Evolutionary conservation across 148 eudicot genomes (phyloP).

Genomic region (Bassia scoparia): DNA sequence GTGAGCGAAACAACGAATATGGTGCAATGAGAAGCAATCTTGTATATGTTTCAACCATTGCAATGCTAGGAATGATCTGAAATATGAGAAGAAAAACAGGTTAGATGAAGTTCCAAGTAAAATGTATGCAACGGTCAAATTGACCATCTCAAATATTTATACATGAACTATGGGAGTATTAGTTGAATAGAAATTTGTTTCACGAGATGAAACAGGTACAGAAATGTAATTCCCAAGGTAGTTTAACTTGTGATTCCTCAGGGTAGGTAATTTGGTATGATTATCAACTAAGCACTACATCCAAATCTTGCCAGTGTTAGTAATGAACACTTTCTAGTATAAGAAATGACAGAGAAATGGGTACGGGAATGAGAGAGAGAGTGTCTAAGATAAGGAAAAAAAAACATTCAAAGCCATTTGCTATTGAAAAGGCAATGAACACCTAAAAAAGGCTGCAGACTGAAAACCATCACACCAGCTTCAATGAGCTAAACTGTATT

Average conservation of each 20-base stretch:
- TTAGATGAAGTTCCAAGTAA: background rate
- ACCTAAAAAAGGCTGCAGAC: background rate
- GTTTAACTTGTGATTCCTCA: too few species aligned
- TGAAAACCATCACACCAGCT: background rate
- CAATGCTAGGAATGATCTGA: conserved; percentile 92
- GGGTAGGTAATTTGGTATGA: background rate
- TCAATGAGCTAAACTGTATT: background rate
- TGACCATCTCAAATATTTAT: background rate
- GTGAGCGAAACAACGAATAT: conserved; percentile 84
- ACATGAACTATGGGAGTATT: background rate
- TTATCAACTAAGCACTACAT: too few species aligned
- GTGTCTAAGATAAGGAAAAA: too few species aligned
- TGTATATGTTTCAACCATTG: conserved; percentile 97
- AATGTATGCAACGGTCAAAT: background rate
- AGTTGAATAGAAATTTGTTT: background rate
- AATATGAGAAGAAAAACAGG: conserved; percentile 5
- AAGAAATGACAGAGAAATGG: too few species aligned
- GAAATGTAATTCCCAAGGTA: background rate
- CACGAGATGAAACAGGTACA: background rate
- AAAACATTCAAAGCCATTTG: background rate
- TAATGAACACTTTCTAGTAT: too few species aligned
- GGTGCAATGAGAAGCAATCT: conserved; percentile 85
- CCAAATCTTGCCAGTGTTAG: too few species aligned
- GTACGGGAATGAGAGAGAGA: too few species aligned
- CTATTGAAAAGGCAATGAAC: background rate